Evolutionary conservation across 768 basidiomycete species (phyloP).

Genomic region (Leccinum uliginosum): DNA sequence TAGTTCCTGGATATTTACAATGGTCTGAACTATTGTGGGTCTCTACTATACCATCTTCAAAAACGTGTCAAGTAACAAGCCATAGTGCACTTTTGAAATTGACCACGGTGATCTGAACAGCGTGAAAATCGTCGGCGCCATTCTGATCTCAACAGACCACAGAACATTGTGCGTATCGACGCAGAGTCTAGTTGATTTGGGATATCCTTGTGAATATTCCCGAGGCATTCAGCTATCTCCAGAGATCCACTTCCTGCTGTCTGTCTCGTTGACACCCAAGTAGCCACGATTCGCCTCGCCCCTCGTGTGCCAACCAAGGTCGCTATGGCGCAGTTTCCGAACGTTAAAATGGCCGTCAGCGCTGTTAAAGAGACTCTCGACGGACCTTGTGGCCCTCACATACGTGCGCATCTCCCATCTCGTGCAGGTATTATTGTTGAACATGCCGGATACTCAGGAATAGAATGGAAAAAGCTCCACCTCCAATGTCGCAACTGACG

Average conservation of each 20-base stretch:
- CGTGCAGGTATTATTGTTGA: neutral
- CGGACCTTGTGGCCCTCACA: slow-evolving; percentile 60
- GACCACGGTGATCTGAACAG: neutral
- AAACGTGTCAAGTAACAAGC: too few species aligned
- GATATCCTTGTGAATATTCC: neutral
- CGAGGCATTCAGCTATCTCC: neutral
- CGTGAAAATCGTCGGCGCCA: neutral
- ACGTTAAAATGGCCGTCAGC: slow-evolving; percentile 69
- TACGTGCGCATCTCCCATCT: slow-evolving; percentile 48
- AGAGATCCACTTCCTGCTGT: neutral
- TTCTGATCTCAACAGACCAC: neutral
- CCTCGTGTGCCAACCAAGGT: slow-evolving; percentile 81
- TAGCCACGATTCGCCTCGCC: slow-evolving; percentile 79
- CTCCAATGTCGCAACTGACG: too few species aligned
- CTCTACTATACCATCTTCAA: neutral
- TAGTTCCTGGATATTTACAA: neutral
- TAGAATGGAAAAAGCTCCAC: too few species aligned
- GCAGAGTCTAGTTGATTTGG: neutral
- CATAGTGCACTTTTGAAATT: neutral
- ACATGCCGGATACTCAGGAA: too few species aligned
- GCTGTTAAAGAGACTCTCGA: slow-evolving; percentile 81
- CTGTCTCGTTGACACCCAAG: neutral
- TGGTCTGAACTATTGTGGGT: neutral
- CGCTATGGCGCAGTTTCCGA: slow-evolving; percentile 83
- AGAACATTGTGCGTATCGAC: slow-evolving; percentile 4